Base-by-base conservation (phyloP, 1,139 yeast species). In the Blastobotrys buckinghamii region DNA sequence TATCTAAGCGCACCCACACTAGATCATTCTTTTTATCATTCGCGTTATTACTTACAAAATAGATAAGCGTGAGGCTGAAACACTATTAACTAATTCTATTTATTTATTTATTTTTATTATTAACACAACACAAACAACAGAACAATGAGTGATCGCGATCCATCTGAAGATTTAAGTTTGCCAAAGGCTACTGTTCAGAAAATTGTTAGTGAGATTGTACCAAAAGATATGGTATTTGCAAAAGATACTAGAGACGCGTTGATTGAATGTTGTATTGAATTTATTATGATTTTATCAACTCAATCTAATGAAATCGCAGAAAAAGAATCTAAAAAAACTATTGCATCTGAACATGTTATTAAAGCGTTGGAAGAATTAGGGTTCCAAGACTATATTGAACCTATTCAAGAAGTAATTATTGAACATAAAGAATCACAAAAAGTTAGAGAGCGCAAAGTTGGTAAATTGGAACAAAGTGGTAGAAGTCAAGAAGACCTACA, bases 221-320 rank as follows among this genome's bases (percentile, higher is more conserved):
- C 96, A 15, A 72, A 81, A 20, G 97, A 90, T 61, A 75, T 88
- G 47, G 83, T 92, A 19, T 88, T 92, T 57, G 82, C 96, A 45
- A 86, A 90, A 58, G 98, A 92, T 56, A 96, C 97, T 6, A 75
- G 97, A 54, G 98, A 92, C 63, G 95, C 96, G 48, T 78, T 92
- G 42, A 92, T 95, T 42, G 97, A 92, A 64, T 89, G 97, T 65
- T 90, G 97, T 60, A 89, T 92, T 50, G 97, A 89, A 67, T 92
- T 92, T 63, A 84, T 94, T 52, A 92, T 92, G 95, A 88, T 92
- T 55, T 72, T 92, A 45, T 85, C 96, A 12, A 86, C 96, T 2
- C 96, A 89, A 67, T 85, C 94, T 53, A 90, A 94, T 62, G 98
- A 94, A 56, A 88, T 92, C 57, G 97, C 98, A 1, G 98, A 92